Evolutionary conservation across 2,329 filamentous ascomycete genomes (phyloP).

Genomic region (Akanthomyces dipterigenus): DNA sequence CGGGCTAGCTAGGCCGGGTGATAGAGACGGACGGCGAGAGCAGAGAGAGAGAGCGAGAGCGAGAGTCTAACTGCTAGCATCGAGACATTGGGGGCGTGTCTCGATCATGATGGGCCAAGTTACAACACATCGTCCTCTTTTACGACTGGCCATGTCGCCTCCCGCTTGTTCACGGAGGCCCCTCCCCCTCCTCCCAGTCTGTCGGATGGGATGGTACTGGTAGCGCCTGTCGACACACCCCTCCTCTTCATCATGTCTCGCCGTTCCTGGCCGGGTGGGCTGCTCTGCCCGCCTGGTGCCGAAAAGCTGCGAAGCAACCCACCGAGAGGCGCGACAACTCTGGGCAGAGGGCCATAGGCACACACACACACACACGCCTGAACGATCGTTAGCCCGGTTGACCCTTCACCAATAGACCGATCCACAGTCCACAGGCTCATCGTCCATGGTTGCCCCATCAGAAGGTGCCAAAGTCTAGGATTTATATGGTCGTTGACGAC

Average conservation of each 20-base stretch:
- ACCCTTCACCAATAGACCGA: slow-evolving; percentile 9
- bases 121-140: background rate
- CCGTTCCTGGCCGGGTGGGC: background rate
- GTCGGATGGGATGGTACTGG: no score
- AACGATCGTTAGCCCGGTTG: slow-evolving; percentile 6
- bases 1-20: background rate
- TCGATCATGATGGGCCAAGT: slow-evolving; percentile 3
- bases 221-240: background rate
- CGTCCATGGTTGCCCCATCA: slow-evolving; percentile 23
- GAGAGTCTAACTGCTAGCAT: background rate
- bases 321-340: slow-evolving; percentile 6
- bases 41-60: background rate
- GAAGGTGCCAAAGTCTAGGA: slow-evolving; percentile 26
- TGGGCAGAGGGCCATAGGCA: background rate
- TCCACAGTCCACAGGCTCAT: slow-evolving; percentile 12
- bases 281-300: background rate
- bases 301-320: background rate
- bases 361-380: background rate
- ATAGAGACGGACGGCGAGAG: no score
- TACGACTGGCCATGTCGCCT: background rate
- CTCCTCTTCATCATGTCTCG: slow-evolving; percentile 13
- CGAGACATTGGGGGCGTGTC: slow-evolving; percentile 6
- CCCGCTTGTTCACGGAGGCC: background rate
- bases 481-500: slow-evolving; percentile 29
- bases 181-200: background rate